Evolutionary conservation across 176 grass and related monocot genomes (phyloP), one percentile per base, ranked within the genome.

Genomic region (Ensete glaucum): DNA sequence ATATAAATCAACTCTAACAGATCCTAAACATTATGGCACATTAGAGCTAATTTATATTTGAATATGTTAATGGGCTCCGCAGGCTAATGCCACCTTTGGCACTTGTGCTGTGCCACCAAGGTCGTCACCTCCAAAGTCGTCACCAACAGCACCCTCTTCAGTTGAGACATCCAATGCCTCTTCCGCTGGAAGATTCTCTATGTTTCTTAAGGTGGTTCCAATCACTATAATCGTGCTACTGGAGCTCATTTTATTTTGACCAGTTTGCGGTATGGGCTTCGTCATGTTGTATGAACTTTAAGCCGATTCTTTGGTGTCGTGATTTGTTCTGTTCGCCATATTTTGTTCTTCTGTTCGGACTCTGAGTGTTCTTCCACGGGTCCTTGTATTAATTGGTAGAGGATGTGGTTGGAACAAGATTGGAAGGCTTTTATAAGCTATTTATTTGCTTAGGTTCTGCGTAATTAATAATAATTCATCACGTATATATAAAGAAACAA

Each of bases 1-100:
- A 60, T 27, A 1, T 21, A 15, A 27, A 66, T 27, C 9, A 2
- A 23, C n/a, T 11, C 20, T 66, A 21, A 11, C 11, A 66, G 11
- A 25, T 25, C 21, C 11, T 10, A 23, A n/a, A 25, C 21, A 64
- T 9, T 64, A 64, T 11, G 11, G 26, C 5, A 25, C 3, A 5
- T 9, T 67, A 11, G 12, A 1, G 26, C 9, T 2, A 12, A 43
- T 43, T 43, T 43, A 11, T 11, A 73, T 73, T 73, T 34, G 19
- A n/a, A 69, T 34, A 50, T 15, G 10, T 12, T 25, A 9, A 73
- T 12, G 53, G 52, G n/a, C 13, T 70, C 16, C 77, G 43, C 87
- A 92, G 90, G 69, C 79, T 64, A 84, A 88, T 76, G 56, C 78
- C 15, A 76, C 81, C 27, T 86, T 83, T 62, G 89, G 89, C 16